Evolutionary conservation across 192 early-diverging fungal species (phyloP), one percentile per base, ranked within the genome.

Genomic region (Entomortierella lignicola): DNA sequence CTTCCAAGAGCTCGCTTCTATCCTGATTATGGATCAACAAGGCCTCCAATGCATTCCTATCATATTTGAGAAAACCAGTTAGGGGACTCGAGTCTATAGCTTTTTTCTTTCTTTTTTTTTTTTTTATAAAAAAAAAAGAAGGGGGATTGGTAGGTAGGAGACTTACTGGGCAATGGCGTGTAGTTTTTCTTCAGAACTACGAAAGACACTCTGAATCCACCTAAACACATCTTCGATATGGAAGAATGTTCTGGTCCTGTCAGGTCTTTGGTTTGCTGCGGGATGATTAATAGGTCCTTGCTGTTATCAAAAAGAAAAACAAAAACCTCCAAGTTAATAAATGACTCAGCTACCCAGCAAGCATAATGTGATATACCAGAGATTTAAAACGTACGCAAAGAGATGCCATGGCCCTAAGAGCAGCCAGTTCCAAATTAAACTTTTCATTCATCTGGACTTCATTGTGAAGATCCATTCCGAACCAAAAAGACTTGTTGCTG

Each of bases 361-460:
- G n/a, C n/a, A n/a, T n/a, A n/a, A n/a, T n/a, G n/a, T n/a, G n/a
- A n/a, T n/a, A n/a, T n/a, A n/a, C n/a, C n/a, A n/a, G n/a, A n/a
- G n/a, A n/a, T n/a, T n/a, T n/a, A n/a, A n/a, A n/a, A n/a, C 85
- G 72, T 83, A 89, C 85, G 65, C 92, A 94, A 44, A 99, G 84
- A 1, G 90, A 87, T 4, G 96, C 90, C 97, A 99, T 97, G 4
- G 95, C 93, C 15, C 93, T 92, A 32, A 97, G 71, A 1, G 96
- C 89, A 7, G 92, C 92, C 8, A 87, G 81, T 62, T 96, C 94
- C 27, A 99, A 81, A 8, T 89, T 75, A 55, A 88, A 87, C 23
- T 92, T 83, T 55, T 99, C 94, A 34, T 96, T 94, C 85, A 97
- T 90, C 27, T 85, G 84, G 0, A 84, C 77, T 87, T 89, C 62